Percentiles rank a stretch among this genome's conserved stretches.
These are phyloP conservation scores for Oryza officinalis DNA, from an alignment of 176 grass and related monocot genomes.

Conservation along the genomic window DNA sequence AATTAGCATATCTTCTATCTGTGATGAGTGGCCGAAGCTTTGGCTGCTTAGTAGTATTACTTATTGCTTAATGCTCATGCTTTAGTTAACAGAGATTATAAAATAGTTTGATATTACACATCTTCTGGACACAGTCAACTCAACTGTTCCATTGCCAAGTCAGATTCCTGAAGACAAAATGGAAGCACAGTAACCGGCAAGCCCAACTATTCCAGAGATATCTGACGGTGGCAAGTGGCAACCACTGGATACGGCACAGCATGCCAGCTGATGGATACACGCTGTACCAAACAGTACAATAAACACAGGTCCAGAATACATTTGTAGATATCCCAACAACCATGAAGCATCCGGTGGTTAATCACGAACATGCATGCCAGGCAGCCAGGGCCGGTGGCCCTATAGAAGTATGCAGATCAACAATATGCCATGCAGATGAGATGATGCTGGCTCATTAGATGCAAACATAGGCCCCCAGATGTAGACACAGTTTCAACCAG, in stretches of 20 bases:
- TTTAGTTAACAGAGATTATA: neutral
- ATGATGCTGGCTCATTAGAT: neutral
- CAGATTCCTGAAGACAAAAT: neutral
- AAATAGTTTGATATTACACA: neutral
- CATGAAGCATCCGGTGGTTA: neutral
- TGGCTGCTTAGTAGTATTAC: no score
- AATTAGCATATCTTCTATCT: no score
- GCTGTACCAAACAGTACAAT: neutral
- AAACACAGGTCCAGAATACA: slow-evolving; percentile 9
- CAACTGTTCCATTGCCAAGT: neutral
- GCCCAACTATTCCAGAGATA: neutral
- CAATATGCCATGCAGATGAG: slow-evolving; percentile 15
- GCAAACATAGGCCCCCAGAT: neutral
- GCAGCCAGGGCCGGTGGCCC: slow-evolving; percentile 21
- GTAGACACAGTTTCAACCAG: slow-evolving; percentile 18
- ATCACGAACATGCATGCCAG: slow-evolving; percentile 23
- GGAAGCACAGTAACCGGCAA: neutral
- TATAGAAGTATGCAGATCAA: slow-evolving; percentile 12
- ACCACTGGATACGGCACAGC: slow-evolving; percentile 17
- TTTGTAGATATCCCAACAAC: slow-evolving; percentile 33
- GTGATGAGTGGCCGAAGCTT: no score
- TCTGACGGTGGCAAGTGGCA: slow-evolving; percentile 15
- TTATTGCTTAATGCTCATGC: neutral
- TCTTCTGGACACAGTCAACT: neutral
- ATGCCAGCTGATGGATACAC: slow-evolving; percentile 18